phyloP scores from a whole-genome alignment of 306 rosid species.

The Trifolium pratense region DNA sequence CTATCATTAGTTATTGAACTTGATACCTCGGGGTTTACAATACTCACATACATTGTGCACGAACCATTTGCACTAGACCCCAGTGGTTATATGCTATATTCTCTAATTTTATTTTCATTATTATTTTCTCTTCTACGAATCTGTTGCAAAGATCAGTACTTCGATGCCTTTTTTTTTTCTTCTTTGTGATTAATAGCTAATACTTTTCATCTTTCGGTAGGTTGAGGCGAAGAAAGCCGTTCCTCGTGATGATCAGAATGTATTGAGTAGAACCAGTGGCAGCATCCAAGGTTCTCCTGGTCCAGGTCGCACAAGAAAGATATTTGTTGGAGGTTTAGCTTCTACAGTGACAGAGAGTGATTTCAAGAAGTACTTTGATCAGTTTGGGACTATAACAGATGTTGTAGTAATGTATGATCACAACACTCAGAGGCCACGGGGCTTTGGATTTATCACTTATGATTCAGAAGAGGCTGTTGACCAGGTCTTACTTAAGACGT shows the following conservation, averaged over 20 bases:
- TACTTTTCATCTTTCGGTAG: slow-evolving; percentile 51
- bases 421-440: slow-evolving; percentile 97
- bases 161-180: neutral
- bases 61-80: neutral
- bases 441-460: slow-evolving; percentile 94
- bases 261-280: slow-evolving; percentile 72
- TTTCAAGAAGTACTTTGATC: slow-evolving; percentile 91
- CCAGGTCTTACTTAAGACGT: slow-evolving; percentile 80
- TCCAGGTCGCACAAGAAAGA: slow-evolving; percentile 90
- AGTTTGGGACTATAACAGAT: slow-evolving; percentile 96
- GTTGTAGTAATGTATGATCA: slow-evolving; percentile 99
- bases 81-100: neutral
- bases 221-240: slow-evolving; percentile 99
- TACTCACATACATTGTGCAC: neutral
- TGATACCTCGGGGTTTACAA: neutral
- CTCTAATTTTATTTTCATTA: slow-evolving; percentile 4
- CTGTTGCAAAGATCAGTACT: slow-evolving; percentile 21
- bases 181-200: slow-evolving; percentile 12
- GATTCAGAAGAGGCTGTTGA: slow-evolving; percentile 99
- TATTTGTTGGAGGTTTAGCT: slow-evolving; percentile 98
- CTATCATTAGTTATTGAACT: neutral
- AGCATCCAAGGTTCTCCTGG: slow-evolving; percentile 93
- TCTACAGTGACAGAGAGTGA: slow-evolving; percentile 96
- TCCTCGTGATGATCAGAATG: slow-evolving; percentile 95
- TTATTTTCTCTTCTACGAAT: slow-evolving; percentile 25